Evolutionary conservation across 129 eudicot species (phyloP).

Genomic region (Artemisia argyi): DNA sequence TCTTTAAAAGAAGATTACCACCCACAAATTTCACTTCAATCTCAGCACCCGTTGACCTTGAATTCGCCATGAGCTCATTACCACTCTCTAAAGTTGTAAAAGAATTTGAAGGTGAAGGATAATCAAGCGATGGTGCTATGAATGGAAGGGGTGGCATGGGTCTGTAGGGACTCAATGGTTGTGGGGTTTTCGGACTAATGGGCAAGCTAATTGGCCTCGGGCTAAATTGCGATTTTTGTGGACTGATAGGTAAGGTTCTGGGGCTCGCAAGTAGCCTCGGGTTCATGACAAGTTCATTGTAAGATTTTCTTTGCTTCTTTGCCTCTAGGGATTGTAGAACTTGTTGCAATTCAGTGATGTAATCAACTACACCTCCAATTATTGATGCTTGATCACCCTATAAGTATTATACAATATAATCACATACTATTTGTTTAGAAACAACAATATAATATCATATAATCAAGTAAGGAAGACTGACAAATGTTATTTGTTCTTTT

Average conservation of each 20-base stretch:
- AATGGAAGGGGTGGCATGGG: conserved; percentile 33
- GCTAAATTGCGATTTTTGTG: conserved; percentile 66
- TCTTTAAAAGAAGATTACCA: conserved; percentile 63
- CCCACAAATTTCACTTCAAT: conserved; percentile 88
- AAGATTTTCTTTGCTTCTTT: conserved; percentile 75
- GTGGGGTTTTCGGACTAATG: conserved; percentile 83
- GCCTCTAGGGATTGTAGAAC: conserved; percentile 76
- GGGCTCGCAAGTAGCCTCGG: conserved; percentile 70
- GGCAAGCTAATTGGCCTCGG: conserved; percentile 64
- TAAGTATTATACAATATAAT: conserved; percentile 1
- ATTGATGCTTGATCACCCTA: conserved; percentile 98
- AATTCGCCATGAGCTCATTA: conserved; percentile 72
- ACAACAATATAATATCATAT: too few relatives aligned
- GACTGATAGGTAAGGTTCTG: conserved; percentile 54
- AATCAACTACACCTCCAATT: conserved; percentile 86
- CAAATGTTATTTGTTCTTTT: too few relatives aligned
- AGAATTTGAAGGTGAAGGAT: conserved; percentile 37
- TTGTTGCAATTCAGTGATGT: conserved; percentile 83
- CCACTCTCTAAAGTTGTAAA: conserved; percentile 36
- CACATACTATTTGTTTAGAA: neutral
- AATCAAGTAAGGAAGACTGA: too few relatives aligned
- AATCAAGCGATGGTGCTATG: conserved; percentile 18
- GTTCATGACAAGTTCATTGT: conserved; percentile 54
- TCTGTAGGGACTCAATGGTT: conserved; percentile 52
- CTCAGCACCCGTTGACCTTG: conserved; percentile 70